Percentiles rank a stretch among this genome's conserved stretches.
phyloP scores from a whole-genome alignment of 202 grass and related monocot genomes.

The Zoysia matrella region DNA sequence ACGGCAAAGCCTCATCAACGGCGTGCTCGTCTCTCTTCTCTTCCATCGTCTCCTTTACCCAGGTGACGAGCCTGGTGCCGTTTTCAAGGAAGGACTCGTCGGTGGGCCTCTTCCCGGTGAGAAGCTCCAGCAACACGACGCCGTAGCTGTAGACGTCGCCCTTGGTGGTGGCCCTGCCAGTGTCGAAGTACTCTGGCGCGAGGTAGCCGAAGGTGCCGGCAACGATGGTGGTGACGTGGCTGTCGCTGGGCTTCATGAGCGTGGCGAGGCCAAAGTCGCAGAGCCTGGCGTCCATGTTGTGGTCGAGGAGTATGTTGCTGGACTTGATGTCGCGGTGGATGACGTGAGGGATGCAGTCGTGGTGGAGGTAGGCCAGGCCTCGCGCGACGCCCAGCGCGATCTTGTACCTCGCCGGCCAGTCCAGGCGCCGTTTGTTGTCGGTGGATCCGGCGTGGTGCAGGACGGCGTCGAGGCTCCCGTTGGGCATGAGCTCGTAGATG shows the following conservation, averaged over 20 bases:
- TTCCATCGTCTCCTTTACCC: slow-evolving; percentile 77
- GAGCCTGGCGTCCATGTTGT: slow-evolving; percentile 74
- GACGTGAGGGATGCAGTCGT: slow-evolving; percentile 74
- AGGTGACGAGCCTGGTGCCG: slow-evolving; percentile 77
- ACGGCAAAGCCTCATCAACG: slow-evolving; percentile 50
- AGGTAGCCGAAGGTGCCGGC: slow-evolving; percentile 87
- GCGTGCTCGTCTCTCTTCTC: slow-evolving; percentile 70
- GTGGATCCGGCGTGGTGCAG: slow-evolving; percentile 40
- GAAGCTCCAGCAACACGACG: slow-evolving; percentile 80
- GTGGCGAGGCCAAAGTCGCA: slow-evolving; percentile 81
- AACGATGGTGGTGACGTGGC: slow-evolving; percentile 77
- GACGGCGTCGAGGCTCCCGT: slow-evolving; percentile 71
- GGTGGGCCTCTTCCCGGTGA: slow-evolving; percentile 78
- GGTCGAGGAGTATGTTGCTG: slow-evolving; percentile 80
- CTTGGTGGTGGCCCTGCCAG: slow-evolving; percentile 74
- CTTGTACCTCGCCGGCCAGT: slow-evolving; percentile 53
- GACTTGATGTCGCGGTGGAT: slow-evolving; percentile 98
- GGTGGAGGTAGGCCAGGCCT: slow-evolving; percentile 75
- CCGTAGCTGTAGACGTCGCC: slow-evolving; percentile 93
- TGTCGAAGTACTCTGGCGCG: slow-evolving; percentile 86
- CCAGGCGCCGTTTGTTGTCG: slow-evolving; percentile 12
- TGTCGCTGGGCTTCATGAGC: slow-evolving; percentile 60
- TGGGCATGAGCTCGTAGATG: slow-evolving; percentile 85
- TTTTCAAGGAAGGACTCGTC: slow-evolving; percentile 84
- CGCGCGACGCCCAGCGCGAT: slow-evolving; percentile 66